Conservation (phyloP, 768 basidiomycete species). For the Calocybe indica region DNA sequence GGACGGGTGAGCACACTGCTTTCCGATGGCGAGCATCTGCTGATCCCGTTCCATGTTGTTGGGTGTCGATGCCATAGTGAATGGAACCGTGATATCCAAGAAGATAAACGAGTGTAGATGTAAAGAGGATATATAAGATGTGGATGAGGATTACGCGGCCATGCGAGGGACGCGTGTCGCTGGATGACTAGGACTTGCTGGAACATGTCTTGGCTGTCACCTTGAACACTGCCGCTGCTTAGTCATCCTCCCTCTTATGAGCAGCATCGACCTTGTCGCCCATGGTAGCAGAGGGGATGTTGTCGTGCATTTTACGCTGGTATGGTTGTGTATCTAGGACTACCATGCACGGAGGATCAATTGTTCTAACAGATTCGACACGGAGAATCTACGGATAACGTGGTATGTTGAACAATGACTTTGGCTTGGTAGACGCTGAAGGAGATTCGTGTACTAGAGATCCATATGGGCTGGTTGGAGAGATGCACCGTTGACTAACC, state of each 20-base stretch:
- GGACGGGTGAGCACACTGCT: slow-evolving; percentile 60
- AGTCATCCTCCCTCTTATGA: neutral
- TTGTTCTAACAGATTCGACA: slow-evolving; percentile 51
- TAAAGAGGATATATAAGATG: slow-evolving; percentile 1
- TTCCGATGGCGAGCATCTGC: slow-evolving; percentile 62
- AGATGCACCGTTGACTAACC: slow-evolving; percentile 69
- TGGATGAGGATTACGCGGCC: slow-evolving; percentile 15
- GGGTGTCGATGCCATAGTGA: slow-evolving; percentile 11
- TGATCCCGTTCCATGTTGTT: slow-evolving; percentile 30
- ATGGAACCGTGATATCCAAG: slow-evolving; percentile 7
- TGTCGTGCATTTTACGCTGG: neutral
- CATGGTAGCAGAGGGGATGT: too few relatives aligned
- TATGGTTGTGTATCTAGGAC: neutral
- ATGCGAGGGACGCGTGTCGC: neutral
- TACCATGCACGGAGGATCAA: neutral
- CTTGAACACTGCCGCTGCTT: neutral
- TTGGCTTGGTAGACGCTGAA: too few relatives aligned
- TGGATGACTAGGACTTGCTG: too few relatives aligned
- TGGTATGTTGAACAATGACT: slow-evolving; percentile 33
- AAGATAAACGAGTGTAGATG: slow-evolving; percentile 4
- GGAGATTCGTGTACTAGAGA: slow-evolving; percentile 8
- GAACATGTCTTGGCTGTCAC: neutral
- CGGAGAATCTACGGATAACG: slow-evolving; percentile 73
- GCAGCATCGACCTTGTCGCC: too few relatives aligned
- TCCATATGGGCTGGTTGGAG: slow-evolving; percentile 70